Base-by-base conservation (phyloP, 371 early-diverging fungal genomes). In the Cokeromyces recurvatus region DNA sequence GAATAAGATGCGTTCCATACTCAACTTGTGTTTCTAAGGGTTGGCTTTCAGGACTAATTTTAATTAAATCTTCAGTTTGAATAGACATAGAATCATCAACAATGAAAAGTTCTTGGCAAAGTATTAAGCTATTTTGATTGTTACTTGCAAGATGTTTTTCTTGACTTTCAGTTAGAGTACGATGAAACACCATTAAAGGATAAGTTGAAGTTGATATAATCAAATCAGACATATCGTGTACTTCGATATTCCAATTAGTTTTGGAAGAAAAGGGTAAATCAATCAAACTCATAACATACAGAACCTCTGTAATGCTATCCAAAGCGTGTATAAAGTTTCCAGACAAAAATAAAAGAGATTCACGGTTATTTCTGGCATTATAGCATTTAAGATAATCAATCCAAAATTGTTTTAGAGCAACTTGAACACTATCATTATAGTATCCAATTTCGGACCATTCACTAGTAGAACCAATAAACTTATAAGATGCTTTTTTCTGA, bases 241-340 rank as follows among this genome's bases (percentile, higher is more conserved):
- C 36, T 14, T 57, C 55, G 24, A 41, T 44, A 14, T 37, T 46
- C 46, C 55, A 61, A 1, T 61, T 46, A 5, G 58, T 55, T 16
- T 61, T 46, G 0, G 64, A 56, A 0, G 46, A 41, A 32, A 73
- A 71, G 7, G 69, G 68, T 12, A 81, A 32, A 31, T 76, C 77
- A 37, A 71, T 41, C 9, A 81, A 32, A 5, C 74, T 59, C 14
- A 81, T 23, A 2, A 67, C 74, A 34, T 67, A 66, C 38, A 79
- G 57, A 0, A 66, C 43, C 25, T 68, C 64, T 0, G 72, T 67
- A 22, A 69, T 59, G n/a, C 53, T 48, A 2, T 32, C 29, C 4
- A 67, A 43, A 19, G 71, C 59, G 36, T 64, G 53, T 7, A 79
- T 64, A 46, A 81, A 74, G 46, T 71, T 70, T 60, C 78, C 43